Conservation (phyloP, 1,139 yeast species). For the Casaregolazyma lundiana region DNA sequence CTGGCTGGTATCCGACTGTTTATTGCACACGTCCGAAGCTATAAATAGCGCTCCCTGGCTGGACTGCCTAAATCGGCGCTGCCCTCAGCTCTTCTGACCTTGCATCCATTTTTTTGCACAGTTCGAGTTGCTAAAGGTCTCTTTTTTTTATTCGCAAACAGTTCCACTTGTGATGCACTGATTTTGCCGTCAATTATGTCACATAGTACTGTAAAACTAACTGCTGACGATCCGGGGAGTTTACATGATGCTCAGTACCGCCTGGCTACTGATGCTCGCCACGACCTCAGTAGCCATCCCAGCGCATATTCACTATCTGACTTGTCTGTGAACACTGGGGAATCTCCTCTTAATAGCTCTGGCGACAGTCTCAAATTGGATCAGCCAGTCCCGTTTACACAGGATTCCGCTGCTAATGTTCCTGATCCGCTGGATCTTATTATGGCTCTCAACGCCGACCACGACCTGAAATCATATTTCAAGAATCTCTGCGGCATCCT, state of each 20-base stretch:
- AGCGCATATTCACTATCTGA: not conserved
- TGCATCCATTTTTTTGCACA: too few relatives aligned
- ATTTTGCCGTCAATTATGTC: not conserved
- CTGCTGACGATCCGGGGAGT: not conserved
- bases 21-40: not conserved
- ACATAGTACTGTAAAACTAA: not conserved
- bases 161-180: not conserved
- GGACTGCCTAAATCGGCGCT: too few relatives aligned
- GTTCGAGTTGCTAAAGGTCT: too few relatives aligned
- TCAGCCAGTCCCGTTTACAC: conserved; percentile 3
- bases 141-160: not conserved
- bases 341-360: not conserved
- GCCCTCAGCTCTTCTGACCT: too few relatives aligned
- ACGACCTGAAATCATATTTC: conserved; percentile 30
- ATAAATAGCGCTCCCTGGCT: not conserved
- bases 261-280: not conserved
- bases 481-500: conserved; percentile 27
- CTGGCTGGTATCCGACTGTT: too few relatives aligned
- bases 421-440: conserved; percentile 31
- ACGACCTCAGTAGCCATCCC: not conserved
- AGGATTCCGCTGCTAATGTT: conserved; percentile 3
- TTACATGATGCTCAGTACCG: not conserved
- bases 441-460: conserved; percentile 29
- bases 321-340: not conserved
- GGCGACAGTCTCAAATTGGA: not conserved